These are phyloP conservation scores for Lactarius trivialis DNA, from an alignment of 768 basidiomycete genomes.

Conservation along the genomic window DNA sequence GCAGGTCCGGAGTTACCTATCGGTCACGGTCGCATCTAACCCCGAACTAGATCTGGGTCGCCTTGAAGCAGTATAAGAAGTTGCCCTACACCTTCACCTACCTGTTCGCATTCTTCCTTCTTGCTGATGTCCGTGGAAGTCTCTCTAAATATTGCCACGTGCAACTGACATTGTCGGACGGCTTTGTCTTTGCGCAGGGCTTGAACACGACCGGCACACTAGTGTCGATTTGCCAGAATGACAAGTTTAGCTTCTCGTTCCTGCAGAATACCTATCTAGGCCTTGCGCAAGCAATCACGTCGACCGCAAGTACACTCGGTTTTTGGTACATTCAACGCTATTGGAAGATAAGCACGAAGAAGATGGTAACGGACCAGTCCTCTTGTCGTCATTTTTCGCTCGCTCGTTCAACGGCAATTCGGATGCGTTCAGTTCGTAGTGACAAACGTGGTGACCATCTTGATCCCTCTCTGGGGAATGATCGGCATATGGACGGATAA, in stretches of 20 bases:
- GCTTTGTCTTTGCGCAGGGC: slow-evolving; percentile 52
- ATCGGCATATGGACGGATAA: slow-evolving; percentile 74
- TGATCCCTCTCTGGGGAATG: slow-evolving; percentile 84
- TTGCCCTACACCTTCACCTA: slow-evolving; percentile 80
- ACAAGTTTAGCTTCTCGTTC: slow-evolving; percentile 76
- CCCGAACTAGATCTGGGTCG: slow-evolving; percentile 59
- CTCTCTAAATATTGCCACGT: background rate
- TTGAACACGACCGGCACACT: slow-evolving; percentile 78
- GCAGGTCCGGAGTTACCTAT: slow-evolving; percentile 40
- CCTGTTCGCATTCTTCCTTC: slow-evolving; percentile 67
- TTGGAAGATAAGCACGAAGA: slow-evolving; percentile 74
- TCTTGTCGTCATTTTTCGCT: slow-evolving; percentile 9
- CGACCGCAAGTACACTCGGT: slow-evolving; percentile 58
- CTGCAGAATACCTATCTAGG: slow-evolving; percentile 74
- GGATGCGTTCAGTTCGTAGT: slow-evolving; percentile 50
- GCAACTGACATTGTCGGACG: background rate
- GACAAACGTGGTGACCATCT: slow-evolving; percentile 67
- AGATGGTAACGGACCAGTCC: slow-evolving; percentile 44
- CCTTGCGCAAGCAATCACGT: slow-evolving; percentile 67
- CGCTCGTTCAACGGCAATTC: background rate
- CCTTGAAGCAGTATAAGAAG: slow-evolving; percentile 65
- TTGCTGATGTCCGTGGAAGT: slow-evolving; percentile 53
- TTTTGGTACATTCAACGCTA: slow-evolving; percentile 82
- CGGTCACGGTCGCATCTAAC: background rate
- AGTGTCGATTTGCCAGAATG: slow-evolving; percentile 70